These are phyloP conservation scores for Myxozyma geophila DNA, from an alignment of 805 yeast species.

Conservation along the genomic window DNA sequence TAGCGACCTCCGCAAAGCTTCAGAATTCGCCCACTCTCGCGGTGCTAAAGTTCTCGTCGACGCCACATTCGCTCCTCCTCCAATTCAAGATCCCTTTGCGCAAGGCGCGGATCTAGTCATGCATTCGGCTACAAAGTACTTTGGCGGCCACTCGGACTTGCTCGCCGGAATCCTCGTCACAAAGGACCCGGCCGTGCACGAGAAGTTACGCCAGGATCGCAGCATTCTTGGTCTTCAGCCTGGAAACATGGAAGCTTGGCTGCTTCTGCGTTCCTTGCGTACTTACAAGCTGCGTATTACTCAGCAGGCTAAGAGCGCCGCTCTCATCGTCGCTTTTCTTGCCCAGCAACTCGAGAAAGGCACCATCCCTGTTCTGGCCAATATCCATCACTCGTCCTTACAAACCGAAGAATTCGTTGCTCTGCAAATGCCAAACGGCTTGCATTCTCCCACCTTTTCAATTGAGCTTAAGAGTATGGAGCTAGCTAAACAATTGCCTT, in stretches of 20 bases:
- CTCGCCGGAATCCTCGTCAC: slow-evolving; percentile 79
- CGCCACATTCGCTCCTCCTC: slow-evolving; percentile 94
- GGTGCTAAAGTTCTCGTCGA: slow-evolving; percentile 80
- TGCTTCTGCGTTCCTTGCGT: slow-evolving; percentile 77
- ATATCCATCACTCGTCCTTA: slow-evolving; percentile 72
- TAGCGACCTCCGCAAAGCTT: slow-evolving; percentile 64
- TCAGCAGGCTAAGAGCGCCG: slow-evolving; percentile 68
- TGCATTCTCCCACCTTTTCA: slow-evolving; percentile 75
- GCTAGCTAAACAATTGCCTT: slow-evolving; percentile 67
- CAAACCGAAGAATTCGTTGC: slow-evolving; percentile 72
- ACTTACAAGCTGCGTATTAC: slow-evolving; percentile 74
- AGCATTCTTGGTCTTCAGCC: slow-evolving; percentile 75
- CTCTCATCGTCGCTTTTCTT: slow-evolving; percentile 63
- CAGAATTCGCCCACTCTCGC: slow-evolving; percentile 70
- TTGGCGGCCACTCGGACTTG: slow-evolving; percentile 94
- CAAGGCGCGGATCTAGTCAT: slow-evolving; percentile 87
- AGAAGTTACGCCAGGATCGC: slow-evolving; percentile 63
- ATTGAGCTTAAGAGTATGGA: slow-evolving; percentile 57
- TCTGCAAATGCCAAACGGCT: slow-evolving; percentile 63
- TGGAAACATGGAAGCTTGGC: slow-evolving; percentile 74
- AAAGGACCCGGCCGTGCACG: slow-evolving; percentile 55
- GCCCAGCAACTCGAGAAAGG: slow-evolving; percentile 49
- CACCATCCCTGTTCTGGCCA: slow-evolving; percentile 55
- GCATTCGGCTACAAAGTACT: slow-evolving; percentile 92
- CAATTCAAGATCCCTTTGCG: slow-evolving; percentile 76